phyloP scores from a whole-genome alignment of 371 early-diverging fungal genomes.

The Mucor lusitanicus region DNA sequence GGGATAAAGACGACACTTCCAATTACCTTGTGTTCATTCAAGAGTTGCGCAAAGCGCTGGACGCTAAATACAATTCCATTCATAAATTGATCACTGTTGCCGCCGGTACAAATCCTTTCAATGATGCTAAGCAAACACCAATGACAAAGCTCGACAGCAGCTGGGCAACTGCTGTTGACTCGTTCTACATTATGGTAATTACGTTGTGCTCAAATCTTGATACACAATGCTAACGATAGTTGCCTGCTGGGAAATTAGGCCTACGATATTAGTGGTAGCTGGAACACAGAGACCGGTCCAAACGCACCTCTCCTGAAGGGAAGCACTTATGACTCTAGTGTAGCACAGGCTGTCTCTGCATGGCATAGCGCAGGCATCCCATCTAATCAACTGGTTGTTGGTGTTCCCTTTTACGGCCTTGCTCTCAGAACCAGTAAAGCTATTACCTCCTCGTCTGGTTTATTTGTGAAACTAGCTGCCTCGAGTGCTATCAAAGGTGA shows the following conservation, averaged over 20 bases:
- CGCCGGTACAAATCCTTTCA: conserved; percentile 64
- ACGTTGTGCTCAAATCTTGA: not conserved
- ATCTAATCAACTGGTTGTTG: conserved; percentile 54
- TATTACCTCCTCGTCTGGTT: conserved; percentile 8
- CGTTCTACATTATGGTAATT: conserved; percentile 59
- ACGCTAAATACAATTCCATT: conserved; percentile 39
- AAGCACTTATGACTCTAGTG: conserved; percentile 37
- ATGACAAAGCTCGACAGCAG: conserved; percentile 48
- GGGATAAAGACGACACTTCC: conserved; percentile 52
- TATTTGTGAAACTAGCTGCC: conserved; percentile 27
- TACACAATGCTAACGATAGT: conserved; percentile 18
- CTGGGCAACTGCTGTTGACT: conserved; percentile 62
- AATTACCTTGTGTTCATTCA: conserved; percentile 51
- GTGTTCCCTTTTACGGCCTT: conserved; percentile 64
- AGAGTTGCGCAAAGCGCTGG: conserved; percentile 62
- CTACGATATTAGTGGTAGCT: conserved; percentile 51
- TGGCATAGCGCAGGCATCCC: conserved; percentile 66
- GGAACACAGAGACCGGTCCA: conserved; percentile 59
- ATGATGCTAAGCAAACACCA: conserved; percentile 37
- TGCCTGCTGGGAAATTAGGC: conserved; percentile 15
- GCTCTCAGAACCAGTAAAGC: conserved; percentile 27
- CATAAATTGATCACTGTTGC: conserved; percentile 71
- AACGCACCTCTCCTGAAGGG: conserved; percentile 63
- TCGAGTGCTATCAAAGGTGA: conserved; percentile 17
- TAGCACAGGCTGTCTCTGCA: conserved; percentile 48